Evolutionary conservation across 2,329 filamentous ascomycete species (phyloP).

Genomic region (Colletotrichum sp.): DNA sequence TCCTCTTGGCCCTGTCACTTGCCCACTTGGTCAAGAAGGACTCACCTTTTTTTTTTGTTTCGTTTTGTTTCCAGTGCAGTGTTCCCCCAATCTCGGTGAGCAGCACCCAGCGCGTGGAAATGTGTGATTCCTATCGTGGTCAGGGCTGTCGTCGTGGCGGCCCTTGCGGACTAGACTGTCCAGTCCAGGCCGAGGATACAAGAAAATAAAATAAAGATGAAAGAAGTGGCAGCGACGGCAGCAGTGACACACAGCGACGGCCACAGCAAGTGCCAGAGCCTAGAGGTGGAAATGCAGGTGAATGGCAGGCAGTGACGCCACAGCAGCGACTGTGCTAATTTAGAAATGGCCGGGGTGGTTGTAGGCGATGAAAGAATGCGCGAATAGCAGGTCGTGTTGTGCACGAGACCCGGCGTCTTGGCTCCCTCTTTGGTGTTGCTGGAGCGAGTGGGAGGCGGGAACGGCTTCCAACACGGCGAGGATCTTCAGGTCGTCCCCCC

Average conservation of each 20-base stretch:
- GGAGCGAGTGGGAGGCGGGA: not conserved
- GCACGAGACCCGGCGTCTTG: constrained; percentile 2
- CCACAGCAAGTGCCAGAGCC: not conserved
- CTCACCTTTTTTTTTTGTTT: not conserved
- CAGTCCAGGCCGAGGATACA: not conserved
- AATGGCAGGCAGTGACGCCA: constrained; percentile 1
- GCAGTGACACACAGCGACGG: not conserved
- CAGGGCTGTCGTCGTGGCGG: not conserved
- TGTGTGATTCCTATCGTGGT: not conserved
- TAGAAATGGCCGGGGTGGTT: not conserved
- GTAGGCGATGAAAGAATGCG: not conserved
- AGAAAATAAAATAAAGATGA: not conserved
- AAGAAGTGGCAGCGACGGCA: not conserved
- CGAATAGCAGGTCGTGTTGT: constrained; percentile 5
- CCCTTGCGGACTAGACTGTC: not conserved
- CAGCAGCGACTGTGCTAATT: not conserved
- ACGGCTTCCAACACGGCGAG: not conserved
- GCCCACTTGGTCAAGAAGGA: not conserved
- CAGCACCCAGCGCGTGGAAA: not conserved
- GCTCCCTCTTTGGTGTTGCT: constrained; percentile 13
- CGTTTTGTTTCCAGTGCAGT: not conserved
- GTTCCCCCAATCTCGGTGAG: not conserved
- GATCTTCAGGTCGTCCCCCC: constrained; percentile 6
- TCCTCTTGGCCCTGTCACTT: not conserved
- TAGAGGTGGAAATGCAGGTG: not conserved